These are phyloP conservation scores for Penicillium sp. DNA, from an alignment of 2,329 filamentous ascomycete genomes.

Conservation along the genomic window DNA sequence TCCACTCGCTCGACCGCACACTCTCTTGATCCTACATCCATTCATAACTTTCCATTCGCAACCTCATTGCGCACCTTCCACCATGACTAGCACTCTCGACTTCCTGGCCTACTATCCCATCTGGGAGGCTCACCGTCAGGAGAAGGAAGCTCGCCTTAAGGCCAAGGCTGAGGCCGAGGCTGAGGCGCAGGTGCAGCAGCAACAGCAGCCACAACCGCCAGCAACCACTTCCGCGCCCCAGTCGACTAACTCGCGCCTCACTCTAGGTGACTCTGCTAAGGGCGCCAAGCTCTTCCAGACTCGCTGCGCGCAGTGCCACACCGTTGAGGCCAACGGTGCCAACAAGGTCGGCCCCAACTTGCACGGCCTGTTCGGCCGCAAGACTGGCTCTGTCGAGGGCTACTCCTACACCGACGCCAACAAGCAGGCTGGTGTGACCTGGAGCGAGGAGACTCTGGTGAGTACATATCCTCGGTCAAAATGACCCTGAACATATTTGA, in stretches of 20 bases:
- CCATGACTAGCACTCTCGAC: slow-evolving; percentile 30
- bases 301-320: slow-evolving; percentile 98
- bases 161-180: neutral
- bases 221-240: neutral
- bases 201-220: neutral
- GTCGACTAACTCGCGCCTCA: slow-evolving; percentile 30
- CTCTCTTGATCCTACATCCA: neutral
- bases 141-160: too few species aligned
- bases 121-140: too few species aligned
- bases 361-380: slow-evolving; percentile 95
- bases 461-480: slow-evolving; percentile 29
- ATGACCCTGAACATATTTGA: neutral
- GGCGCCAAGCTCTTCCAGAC: slow-evolving; percentile 98
- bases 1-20: neutral
- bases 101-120: slow-evolving; percentile 1
- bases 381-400: slow-evolving; percentile 86
- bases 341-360: slow-evolving; percentile 99
- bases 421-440: slow-evolving; percentile 92
- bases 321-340: slow-evolving; percentile 80
- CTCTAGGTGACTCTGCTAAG: slow-evolving; percentile 85
- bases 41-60: neutral
- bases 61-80: slow-evolving; percentile 1
- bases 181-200: neutral
- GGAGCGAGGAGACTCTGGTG: slow-evolving; percentile 85
- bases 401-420: slow-evolving; percentile 99